These are phyloP conservation scores for Zygosaccharomyces bisporus DNA, from an alignment of 805 yeast genomes.

Conservation along the genomic window DNA sequence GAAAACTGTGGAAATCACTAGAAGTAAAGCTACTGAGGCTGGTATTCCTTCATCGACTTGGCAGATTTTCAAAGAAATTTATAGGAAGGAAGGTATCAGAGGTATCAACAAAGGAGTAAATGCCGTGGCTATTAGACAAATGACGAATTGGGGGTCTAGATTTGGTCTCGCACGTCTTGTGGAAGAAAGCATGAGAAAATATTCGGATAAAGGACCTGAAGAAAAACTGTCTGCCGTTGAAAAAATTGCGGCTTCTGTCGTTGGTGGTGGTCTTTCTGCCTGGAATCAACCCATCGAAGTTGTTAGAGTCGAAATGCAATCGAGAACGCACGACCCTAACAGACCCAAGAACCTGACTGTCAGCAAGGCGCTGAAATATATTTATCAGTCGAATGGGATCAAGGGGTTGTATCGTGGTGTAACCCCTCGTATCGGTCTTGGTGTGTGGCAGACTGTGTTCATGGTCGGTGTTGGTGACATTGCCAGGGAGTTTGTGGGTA, in stretches of 20 bases:
- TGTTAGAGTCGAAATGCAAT: conserved; percentile 96
- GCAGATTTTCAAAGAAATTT: conserved; percentile 83
- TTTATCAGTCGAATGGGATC: conserved; percentile 76
- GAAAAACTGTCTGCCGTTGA: conserved; percentile 68
- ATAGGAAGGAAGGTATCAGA: conserved; percentile 77
- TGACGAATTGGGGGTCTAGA: conserved; percentile 99
- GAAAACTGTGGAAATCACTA: conserved; percentile 97
- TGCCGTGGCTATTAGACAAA: conserved; percentile 98
- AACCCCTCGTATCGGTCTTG: conserved; percentile 92
- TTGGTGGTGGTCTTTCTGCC: conserved; percentile 97
- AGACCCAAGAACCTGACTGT: conserved; percentile 91
- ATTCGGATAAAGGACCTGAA: conserved; percentile 55
- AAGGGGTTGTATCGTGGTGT: conserved; percentile 95
- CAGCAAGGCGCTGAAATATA: conserved; percentile 70
- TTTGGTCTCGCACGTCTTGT: conserved; percentile 90
- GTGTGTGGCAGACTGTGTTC: conserved; percentile 97
- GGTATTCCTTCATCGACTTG: conserved; percentile 70
- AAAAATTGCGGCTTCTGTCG: conserved; percentile 76
- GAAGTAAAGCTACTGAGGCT: conserved; percentile 60
- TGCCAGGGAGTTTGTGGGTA: conserved; percentile 67
- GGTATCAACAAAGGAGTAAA: conserved; percentile 98
- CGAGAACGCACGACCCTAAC: conserved; percentile 88
- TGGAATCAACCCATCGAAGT: conserved; percentile 99
- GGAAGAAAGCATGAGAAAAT: conserved; percentile 71
- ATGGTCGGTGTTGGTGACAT: conserved; percentile 98